Conservation (phyloP, 176 grass and related monocot species). For the Chloris gayana region DNA sequence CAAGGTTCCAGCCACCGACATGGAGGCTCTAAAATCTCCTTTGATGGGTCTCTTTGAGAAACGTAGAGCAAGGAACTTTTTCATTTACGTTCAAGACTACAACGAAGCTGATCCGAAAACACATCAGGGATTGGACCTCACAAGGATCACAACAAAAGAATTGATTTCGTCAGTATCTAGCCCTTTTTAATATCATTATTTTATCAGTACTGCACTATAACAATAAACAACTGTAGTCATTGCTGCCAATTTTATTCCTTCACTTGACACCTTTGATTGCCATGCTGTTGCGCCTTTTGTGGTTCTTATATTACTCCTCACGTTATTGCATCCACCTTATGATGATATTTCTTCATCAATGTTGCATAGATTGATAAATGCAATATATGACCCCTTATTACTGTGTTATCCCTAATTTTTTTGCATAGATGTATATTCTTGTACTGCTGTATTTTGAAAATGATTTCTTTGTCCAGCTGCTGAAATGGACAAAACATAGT, state of each 20-base stretch:
- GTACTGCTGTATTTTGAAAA: background rate
- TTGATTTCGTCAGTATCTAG: slow-evolving; percentile 67
- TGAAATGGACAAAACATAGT: slow-evolving; percentile 25
- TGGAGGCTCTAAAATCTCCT: slow-evolving; percentile 87
- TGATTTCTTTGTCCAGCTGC: background rate
- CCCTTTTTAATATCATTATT: background rate
- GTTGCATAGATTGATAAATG: too few relatives aligned
- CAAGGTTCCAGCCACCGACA: slow-evolving; percentile 86
- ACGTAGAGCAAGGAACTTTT: slow-evolving; percentile 84
- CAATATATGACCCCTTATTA: too few relatives aligned
- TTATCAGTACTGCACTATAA: background rate
- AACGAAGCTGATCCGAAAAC: slow-evolving; percentile 79
- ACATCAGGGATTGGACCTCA: slow-evolving; percentile 85
- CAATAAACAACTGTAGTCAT: background rate
- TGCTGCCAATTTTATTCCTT: background rate
- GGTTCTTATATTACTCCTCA: background rate
- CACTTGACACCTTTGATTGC: background rate
- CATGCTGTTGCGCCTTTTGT: background rate
- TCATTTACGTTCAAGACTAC: slow-evolving; percentile 91
- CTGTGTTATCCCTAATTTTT: too few relatives aligned
- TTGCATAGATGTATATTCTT: background rate
- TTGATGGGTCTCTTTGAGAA: slow-evolving; percentile 94
- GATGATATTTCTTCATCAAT: background rate
- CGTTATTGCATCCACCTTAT: background rate
- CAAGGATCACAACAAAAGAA: slow-evolving; percentile 74